These are phyloP conservation scores for Colletotrichum zoysiae DNA, from an alignment of 2,329 filamentous ascomycete species.

Conservation along the genomic window DNA sequence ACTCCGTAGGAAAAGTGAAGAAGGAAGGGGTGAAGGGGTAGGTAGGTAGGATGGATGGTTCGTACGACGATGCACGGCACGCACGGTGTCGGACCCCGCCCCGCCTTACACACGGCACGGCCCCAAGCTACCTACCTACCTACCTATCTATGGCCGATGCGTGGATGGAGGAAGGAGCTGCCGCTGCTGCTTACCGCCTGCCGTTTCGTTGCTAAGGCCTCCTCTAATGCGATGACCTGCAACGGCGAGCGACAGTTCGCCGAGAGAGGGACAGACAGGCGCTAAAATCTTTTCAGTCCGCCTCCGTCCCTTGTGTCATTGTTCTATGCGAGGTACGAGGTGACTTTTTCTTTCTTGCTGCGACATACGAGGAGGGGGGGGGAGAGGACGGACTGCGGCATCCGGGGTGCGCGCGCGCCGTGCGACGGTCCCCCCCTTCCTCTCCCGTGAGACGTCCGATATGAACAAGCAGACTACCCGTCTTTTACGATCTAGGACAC, in stretches of 20 bases:
- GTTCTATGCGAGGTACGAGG: too few relatives aligned
- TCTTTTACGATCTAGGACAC: constrained; percentile 34
- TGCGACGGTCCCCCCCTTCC: constrained; percentile 28
- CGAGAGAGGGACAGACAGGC: neutral
- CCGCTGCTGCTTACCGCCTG: neutral
- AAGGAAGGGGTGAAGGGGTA: too few relatives aligned
- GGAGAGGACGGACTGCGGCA: neutral
- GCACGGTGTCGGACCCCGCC: neutral
- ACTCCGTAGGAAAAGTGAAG: neutral
- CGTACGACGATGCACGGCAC: neutral
- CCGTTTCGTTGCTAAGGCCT: neutral
- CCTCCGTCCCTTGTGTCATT: neutral
- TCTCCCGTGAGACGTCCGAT: constrained; percentile 22
- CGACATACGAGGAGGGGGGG: neutral
- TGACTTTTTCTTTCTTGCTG: too few relatives aligned
- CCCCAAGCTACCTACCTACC: neutral
- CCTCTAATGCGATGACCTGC: neutral
- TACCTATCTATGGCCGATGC: neutral
- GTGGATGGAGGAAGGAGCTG: neutral
- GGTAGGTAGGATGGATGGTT: neutral
- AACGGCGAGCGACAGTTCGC: neutral
- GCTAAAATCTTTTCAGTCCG: neutral
- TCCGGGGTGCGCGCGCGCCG: neutral
- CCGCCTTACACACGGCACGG: neutral
- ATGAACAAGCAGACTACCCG: constrained; percentile 41